A percentile compares a stretch with the other conserved stretches of the same genome.
These are phyloP conservation scores for Wallacemonas sp. DNA, from an alignment of 208 protist genomes.

Conservation along the genomic window DNA sequence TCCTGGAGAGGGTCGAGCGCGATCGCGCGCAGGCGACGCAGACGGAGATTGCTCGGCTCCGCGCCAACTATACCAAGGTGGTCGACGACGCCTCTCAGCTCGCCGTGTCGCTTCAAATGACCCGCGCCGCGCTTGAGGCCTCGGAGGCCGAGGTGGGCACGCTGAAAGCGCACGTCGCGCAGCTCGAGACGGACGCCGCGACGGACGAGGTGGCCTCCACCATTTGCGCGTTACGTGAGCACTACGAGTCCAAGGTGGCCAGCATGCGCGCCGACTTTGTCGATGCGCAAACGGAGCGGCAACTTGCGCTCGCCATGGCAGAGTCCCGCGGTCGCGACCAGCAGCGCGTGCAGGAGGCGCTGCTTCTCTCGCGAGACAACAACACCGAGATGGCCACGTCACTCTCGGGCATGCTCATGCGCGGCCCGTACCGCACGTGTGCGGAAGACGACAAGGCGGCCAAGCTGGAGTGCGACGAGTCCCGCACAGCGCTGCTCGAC, in stretches of 20 bases:
- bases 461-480: slow-evolving; percentile 23
- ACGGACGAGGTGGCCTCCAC: slow-evolving; percentile 60
- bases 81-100: slow-evolving; percentile 79
- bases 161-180: slow-evolving; percentile 32
- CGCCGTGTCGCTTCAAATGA: slow-evolving; percentile 56
- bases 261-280: slow-evolving; percentile 32
- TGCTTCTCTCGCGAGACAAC: slow-evolving; percentile 13
- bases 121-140: slow-evolving; percentile 42
- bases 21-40: slow-evolving; percentile 33
- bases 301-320: slow-evolving; percentile 1
- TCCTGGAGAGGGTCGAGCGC: slow-evolving; percentile 60
- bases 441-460: not conserved
- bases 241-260: slow-evolving; percentile 51
- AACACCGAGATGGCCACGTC: slow-evolving; percentile 22
- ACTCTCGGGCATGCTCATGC: slow-evolving; percentile 20
- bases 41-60: slow-evolving; percentile 58
- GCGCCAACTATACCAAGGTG: slow-evolving; percentile 58
- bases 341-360: slow-evolving; percentile 12
- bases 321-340: slow-evolving; percentile 20
- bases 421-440: not conserved
- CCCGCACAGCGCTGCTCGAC: slow-evolving; percentile 28
- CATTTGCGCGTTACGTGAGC: slow-evolving; percentile 47
- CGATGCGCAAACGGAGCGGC: slow-evolving; percentile 38
- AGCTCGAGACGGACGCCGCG: slow-evolving; percentile 59
- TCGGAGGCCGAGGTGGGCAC: slow-evolving; percentile 22